phyloP scores from a whole-genome alignment of 2,329 filamentous ascomycete genomes.

The Aureobasidium sp. region DNA sequence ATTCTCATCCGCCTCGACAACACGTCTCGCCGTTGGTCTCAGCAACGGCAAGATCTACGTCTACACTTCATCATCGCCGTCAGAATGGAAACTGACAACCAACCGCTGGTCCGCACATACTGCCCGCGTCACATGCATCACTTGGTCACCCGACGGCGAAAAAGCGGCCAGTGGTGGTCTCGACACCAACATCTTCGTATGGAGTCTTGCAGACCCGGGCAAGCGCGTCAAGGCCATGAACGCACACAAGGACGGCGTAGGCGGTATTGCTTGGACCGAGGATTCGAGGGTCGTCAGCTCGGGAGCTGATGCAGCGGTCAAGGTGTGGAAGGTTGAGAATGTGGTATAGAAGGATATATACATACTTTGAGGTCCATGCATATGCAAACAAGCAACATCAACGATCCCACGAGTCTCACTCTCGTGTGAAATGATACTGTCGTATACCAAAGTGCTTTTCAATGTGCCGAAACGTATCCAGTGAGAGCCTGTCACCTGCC shows the following conservation, averaged over 20 bases:
- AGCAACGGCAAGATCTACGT: constrained; percentile 81
- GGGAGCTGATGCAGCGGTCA: constrained; percentile 83
- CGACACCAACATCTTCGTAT: constrained; percentile 88
- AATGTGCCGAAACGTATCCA: too few species aligned
- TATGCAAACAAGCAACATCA: too few species aligned
- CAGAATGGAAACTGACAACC: constrained; percentile 64
- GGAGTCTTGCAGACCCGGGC: constrained; percentile 78
- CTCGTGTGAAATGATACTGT: too few species aligned
- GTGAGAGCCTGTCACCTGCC: too few species aligned
- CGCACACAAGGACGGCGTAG: constrained; percentile 93
- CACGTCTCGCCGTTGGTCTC: constrained; percentile 72
- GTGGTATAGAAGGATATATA: constrained; percentile 29
- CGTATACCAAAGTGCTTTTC: too few species aligned
- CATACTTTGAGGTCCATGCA: too few species aligned
- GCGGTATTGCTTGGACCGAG: constrained; percentile 73
- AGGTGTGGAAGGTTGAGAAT: constrained; percentile 69
- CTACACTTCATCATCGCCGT: constrained; percentile 47
- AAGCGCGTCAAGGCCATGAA: constrained; percentile 77
- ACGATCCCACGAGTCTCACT: too few species aligned
- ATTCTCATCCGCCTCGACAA: constrained; percentile 69
- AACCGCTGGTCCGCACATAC: constrained; percentile 72
- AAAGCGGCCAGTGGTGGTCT: constrained; percentile 78
- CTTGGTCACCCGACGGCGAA: constrained; percentile 72
- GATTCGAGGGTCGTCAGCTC: constrained; percentile 64
- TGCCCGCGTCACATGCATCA: constrained; percentile 57